Conservation (phyloP, 2,329 filamentous ascomycete genomes). For the Colletotrichum falcatum region DNA sequence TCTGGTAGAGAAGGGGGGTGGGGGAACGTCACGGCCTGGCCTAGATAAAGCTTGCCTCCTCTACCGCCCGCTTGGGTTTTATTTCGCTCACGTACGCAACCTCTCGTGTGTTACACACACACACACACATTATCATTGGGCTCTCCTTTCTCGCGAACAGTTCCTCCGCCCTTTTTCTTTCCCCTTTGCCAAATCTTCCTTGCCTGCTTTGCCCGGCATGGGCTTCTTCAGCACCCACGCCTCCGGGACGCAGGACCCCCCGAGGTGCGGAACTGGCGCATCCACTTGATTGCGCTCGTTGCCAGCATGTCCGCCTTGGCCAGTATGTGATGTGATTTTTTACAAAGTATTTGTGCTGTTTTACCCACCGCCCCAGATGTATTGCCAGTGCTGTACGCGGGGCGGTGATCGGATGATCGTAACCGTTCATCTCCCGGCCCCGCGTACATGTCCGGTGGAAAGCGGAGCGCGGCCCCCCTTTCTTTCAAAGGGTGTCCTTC, state of each 20-base stretch:
- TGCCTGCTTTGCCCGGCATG: slow-evolving; percentile 34
- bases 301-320: slow-evolving; percentile 47
- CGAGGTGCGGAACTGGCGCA: slow-evolving; percentile 47
- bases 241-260: slow-evolving; percentile 44
- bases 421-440: neutral
- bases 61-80: neutral
- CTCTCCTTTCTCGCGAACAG: neutral
- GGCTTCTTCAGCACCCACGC: slow-evolving; percentile 47
- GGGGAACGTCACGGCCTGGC: slow-evolving; percentile 25
- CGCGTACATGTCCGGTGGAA: neutral
- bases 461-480: neutral
- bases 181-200: neutral
- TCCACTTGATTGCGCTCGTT: slow-evolving; percentile 45
- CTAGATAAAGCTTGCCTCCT: slow-evolving; percentile 39
- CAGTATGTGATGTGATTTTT: slow-evolving; percentile 41
- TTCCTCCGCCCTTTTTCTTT: neutral
- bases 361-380: too few relatives aligned
- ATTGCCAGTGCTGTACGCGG: too few relatives aligned
- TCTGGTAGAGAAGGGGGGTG: neutral
- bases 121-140: neutral
- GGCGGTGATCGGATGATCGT: too few relatives aligned
- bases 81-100: slow-evolving; percentile 15
- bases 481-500: neutral
- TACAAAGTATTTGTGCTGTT: too few relatives aligned
- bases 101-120: neutral